phyloP scores from a whole-genome alignment of 805 yeast genomes.

The Ogataea trehalophila region DNA sequence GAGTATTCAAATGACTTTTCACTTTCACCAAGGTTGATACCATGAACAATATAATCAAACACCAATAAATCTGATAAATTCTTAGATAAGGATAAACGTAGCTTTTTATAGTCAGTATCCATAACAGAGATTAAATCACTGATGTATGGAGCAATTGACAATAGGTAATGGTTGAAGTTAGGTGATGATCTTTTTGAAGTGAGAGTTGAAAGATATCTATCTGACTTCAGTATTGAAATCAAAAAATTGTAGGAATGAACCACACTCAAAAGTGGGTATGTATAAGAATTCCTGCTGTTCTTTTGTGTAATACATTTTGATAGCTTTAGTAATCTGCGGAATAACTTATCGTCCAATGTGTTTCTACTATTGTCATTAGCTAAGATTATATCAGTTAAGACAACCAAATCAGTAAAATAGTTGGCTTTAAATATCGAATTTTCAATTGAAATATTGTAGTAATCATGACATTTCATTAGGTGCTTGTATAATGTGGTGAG shows the following conservation, averaged over 20 bases:
- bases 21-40: conserved; percentile 21
- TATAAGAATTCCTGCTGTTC: conserved; percentile 15
- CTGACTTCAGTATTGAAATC: conserved; percentile 28
- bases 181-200: conserved; percentile 21
- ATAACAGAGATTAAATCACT: conserved; percentile 17
- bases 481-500: conserved; percentile 29
- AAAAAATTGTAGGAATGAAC: conserved; percentile 26
- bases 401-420: conserved; percentile 28
- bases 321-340: conserved; percentile 27
- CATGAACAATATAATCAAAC: conserved; percentile 28
- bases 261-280: conserved; percentile 28
- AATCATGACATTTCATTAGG: conserved; percentile 29
- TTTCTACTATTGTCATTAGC: conserved; percentile 25
- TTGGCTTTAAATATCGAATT: conserved; percentile 27
- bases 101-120: conserved; percentile 26
- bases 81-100: conserved; percentile 27
- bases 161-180: conserved; percentile 19
- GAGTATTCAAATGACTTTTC: conserved; percentile 23
- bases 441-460: conserved; percentile 29
- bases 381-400: conserved; percentile 26
- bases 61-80: conserved; percentile 30
- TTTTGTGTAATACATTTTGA: conserved; percentile 22
- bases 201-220: conserved; percentile 22
- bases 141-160: conserved; percentile 16
- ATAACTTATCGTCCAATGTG: conserved; percentile 27